A percentile compares a stretch with the other conserved stretches of the same genome.
phyloP scores from a whole-genome alignment of 2,329 filamentous ascomycete species.

The Kalmusia sp. region DNA sequence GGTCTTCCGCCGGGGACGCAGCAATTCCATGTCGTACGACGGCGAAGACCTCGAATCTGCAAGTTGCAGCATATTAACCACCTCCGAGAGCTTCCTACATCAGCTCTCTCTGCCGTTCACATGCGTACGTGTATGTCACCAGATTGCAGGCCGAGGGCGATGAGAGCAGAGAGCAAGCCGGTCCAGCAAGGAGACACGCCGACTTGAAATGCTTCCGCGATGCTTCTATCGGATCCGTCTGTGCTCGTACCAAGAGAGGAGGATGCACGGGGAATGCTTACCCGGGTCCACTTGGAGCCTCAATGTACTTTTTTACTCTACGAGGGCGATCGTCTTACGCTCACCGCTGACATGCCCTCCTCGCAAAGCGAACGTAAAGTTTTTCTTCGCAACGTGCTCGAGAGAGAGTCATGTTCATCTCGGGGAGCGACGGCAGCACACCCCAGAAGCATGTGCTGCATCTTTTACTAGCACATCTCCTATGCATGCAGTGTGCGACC shows the following conservation, averaged over 20 bases:
- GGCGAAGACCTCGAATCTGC: background rate
- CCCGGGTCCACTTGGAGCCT: slow-evolving; percentile 36
- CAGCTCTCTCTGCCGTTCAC: too few relatives aligned
- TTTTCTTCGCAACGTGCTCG: slow-evolving; percentile 10
- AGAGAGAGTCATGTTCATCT: slow-evolving; percentile 6
- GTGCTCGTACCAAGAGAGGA: slow-evolving; percentile 37
- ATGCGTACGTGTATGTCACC: background rate
- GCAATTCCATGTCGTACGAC: slow-evolving; percentile 1
- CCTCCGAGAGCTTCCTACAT: too few relatives aligned
- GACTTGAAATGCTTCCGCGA: slow-evolving; percentile 17
- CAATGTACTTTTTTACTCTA: slow-evolving; percentile 16
- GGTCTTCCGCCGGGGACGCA: background rate
- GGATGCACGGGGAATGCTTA: slow-evolving; percentile 29
- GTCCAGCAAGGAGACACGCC: slow-evolving; percentile 17
- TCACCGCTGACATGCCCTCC: background rate
- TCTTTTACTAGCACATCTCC: slow-evolving; percentile 8
- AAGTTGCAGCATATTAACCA: too few relatives aligned
- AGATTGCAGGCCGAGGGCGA: slow-evolving; percentile 26
- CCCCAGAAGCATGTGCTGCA: slow-evolving; percentile 16
- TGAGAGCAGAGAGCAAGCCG: slow-evolving; percentile 17
- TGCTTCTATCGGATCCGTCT: slow-evolving; percentile 46
- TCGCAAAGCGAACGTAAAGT: background rate
- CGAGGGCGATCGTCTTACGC: slow-evolving; percentile 23
- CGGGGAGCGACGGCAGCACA: slow-evolving; percentile 16
- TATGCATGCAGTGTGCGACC: slow-evolving; percentile 13